Percentiles rank a stretch among this genome's conserved stretches.
Evolutionary conservation across 2,329 filamentous ascomycete genomes (phyloP).

Genomic region (Zymoseptoria passerinii): DNA sequence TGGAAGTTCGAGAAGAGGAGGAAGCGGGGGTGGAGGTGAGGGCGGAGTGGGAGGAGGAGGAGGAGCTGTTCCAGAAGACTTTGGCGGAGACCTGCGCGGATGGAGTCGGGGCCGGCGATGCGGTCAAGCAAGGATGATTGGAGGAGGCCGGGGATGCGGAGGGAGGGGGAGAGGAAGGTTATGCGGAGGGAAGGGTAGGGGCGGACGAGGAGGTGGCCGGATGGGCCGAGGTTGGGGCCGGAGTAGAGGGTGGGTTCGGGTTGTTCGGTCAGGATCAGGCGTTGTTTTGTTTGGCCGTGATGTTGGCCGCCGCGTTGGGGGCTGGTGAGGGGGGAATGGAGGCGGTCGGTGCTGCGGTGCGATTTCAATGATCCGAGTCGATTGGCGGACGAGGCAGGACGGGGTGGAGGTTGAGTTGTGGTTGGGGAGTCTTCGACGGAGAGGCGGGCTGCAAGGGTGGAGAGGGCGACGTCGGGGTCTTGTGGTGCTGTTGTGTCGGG

Average conservation of each 20-base stretch:
- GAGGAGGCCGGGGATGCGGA: constrained; percentile 59
- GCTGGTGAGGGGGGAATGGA: background rate
- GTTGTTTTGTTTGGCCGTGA: background rate
- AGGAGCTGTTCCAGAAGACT: constrained; percentile 32
- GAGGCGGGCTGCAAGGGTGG: constrained; percentile 7
- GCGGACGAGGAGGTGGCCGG: constrained; percentile 50
- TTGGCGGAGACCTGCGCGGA: constrained; percentile 36
- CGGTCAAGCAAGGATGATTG: constrained; percentile 38
- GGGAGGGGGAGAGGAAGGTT: constrained; percentile 59
- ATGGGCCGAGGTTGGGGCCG: constrained; percentile 24
- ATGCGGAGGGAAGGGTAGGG: constrained; percentile 59
- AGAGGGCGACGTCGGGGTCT: constrained; percentile 16
- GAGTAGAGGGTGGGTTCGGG: constrained; percentile 26
- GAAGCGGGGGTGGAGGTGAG: background rate
- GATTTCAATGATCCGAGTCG: background rate
- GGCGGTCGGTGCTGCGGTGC: background rate
- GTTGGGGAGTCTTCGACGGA: background rate
- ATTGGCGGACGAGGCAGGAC: background rate
- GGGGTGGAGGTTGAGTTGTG: background rate
- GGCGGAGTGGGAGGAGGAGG: background rate
- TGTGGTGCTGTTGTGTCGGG: constrained; percentile 1
- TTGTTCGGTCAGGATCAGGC: background rate
- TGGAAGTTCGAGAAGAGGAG: background rate
- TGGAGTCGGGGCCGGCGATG: constrained; percentile 33
- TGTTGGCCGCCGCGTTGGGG: background rate